A percentile compares a stretch with the other conserved stretches of the same genome.
phyloP scores from a whole-genome alignment of 495 filamentous ascomycete species.

The Evansstolkia leycettana region DNA sequence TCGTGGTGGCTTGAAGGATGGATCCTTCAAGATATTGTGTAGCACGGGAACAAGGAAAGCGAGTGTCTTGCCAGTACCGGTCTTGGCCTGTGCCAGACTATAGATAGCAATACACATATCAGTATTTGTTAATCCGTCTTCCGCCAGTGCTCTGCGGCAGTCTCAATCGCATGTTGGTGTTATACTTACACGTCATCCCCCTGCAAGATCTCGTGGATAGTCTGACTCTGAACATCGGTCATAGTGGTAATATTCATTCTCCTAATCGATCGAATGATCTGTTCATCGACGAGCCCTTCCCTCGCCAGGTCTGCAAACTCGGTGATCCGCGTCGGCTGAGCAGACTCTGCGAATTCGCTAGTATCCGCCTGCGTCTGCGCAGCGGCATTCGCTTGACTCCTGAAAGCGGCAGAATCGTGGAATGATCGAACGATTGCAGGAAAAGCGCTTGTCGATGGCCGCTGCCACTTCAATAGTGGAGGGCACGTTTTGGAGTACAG shows the following conservation, averaged over 20 bases:
- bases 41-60: slow-evolving; percentile 70
- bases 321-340: slow-evolving; percentile 31
- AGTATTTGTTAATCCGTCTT: slow-evolving; percentile 2
- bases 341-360: slow-evolving; percentile 5
- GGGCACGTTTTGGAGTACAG: slow-evolving; percentile 15
- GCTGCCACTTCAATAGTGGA: slow-evolving; percentile 19
- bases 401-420: slow-evolving; percentile 17
- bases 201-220: slow-evolving; percentile 63
- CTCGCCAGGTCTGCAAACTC: slow-evolving; percentile 57
- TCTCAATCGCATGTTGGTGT: no score
- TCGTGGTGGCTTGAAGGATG: slow-evolving; percentile 30
- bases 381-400: slow-evolving; percentile 12
- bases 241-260: slow-evolving; percentile 71
- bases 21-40: slow-evolving; percentile 56
- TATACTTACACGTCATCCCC: slow-evolving; percentile 70
- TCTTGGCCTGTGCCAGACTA: slow-evolving; percentile 81
- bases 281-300: slow-evolving; percentile 47
- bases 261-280: slow-evolving; percentile 53
- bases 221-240: slow-evolving; percentile 84
- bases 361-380: slow-evolving; percentile 9
- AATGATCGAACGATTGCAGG: slow-evolving; percentile 15
- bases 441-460: slow-evolving; percentile 8
- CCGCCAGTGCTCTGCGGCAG: slow-evolving; percentile 1
- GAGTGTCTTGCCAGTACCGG: slow-evolving; percentile 79
- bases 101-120: slow-evolving; percentile 4